Base-by-base conservation (phyloP, 2,329 filamentous ascomycete species). In the Xylaria arbuscula region DNA sequence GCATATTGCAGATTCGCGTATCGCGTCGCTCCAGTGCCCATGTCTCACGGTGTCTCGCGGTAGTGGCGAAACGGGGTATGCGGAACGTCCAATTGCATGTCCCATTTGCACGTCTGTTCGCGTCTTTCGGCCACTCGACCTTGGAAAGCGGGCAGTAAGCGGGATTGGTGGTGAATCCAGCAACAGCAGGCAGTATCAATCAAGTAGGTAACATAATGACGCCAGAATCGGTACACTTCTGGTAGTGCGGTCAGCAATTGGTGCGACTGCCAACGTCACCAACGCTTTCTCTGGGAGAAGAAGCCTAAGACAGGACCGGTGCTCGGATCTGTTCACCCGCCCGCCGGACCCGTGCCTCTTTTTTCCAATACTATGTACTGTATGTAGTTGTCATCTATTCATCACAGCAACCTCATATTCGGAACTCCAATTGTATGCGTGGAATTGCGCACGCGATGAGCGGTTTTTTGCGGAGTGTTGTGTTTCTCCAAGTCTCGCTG, bases 21-120 rank as follows among this genome's bases (percentile, higher is more conserved):
- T 63, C 55, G 67, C 68, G 71, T 73, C 62, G 69, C 62, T 66
- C 50, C 45, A 62, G 67, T 56, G 22, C 59, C 42, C 69, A 66
- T 70, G 57, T 64, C 62, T 69, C 42, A 50, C 28, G 53, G 56
- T 48, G 59, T 65, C 62, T 70, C 53, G 38, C 22, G 47, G 56
- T 42, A 24, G 69, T 69, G 67, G 67, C 66, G 57, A 71, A 65
- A 62, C 50, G 28, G 38, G 50, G n/a, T n/a, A 9, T 51, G 32
- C 34, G 8, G 24, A 51, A 57, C 48, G 40, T 48, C 56, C 62
- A 62, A 70, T 68, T 62, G 56, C 51, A 45, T 19, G 42, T 42
- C 5, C 36, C 10, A 40, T 60, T 59, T 48, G 45, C 36, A 28
- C 5, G 28, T 40, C 36, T 13, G 36, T 57, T 59, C 55, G 47